Conservation (phyloP, 2,329 filamentous ascomycete species). For the Sphaerulina musiva region DNA sequence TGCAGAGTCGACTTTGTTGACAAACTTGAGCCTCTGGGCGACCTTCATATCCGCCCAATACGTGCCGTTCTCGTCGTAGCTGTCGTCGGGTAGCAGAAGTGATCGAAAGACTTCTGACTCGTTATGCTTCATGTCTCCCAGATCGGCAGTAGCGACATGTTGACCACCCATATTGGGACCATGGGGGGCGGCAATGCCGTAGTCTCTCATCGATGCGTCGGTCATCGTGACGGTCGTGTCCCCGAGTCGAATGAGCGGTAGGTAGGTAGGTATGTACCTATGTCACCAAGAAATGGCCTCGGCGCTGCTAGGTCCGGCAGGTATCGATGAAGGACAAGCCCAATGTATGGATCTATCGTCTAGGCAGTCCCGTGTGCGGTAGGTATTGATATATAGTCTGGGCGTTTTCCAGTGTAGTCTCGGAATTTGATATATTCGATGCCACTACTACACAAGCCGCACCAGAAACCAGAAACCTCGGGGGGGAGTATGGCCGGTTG, state of each 20-base stretch:
- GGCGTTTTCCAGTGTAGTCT: not conserved
- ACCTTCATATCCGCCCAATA: conserved; percentile 91
- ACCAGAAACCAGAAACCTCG: not conserved
- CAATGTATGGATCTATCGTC: not conserved
- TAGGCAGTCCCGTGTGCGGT: too few relatives aligned
- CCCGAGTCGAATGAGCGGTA: not conserved
- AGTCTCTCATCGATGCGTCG: conserved; percentile 41
- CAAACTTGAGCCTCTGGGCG: conserved; percentile 64
- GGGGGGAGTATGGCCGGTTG: not conserved
- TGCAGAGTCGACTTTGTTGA: conserved; percentile 62
- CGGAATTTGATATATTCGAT: not conserved
- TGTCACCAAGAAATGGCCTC: not conserved
- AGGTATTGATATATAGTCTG: conserved; percentile 1
- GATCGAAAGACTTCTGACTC: conserved; percentile 65
- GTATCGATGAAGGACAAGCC: not conserved
- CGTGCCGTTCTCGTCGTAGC: conserved; percentile 70
- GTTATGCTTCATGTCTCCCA: conserved; percentile 48
- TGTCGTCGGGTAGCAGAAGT: conserved; percentile 81
- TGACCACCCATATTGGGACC: conserved; percentile 42
- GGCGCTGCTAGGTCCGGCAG: not conserved
- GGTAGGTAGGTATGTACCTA: not conserved
- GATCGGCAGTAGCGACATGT: conserved; percentile 40
- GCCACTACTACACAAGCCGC: not conserved
- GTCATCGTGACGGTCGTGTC: conserved; percentile 16
- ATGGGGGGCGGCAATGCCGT: conserved; percentile 44